Conservation (phyloP, 2,329 filamentous ascomycete genomes). For the Diaporthe sp. region DNA sequence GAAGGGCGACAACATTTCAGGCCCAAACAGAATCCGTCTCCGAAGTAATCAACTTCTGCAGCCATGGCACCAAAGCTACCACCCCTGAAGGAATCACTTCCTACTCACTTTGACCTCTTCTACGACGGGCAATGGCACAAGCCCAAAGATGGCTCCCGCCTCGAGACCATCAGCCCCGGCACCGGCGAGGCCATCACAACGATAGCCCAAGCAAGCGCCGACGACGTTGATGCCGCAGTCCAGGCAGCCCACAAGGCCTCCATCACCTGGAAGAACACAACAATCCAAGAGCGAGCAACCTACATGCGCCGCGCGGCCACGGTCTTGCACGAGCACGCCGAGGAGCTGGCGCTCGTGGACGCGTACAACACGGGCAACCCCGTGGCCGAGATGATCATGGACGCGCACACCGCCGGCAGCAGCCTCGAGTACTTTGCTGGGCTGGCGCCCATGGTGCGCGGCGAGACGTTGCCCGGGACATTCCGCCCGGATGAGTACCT, state of each 20-base stretch:
- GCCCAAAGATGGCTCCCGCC: conserved; percentile 1
- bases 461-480: conserved; percentile 70
- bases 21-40: neutral
- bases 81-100: neutral
- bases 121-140: neutral
- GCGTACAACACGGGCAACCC: conserved; percentile 41
- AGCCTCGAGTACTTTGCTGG: conserved; percentile 77
- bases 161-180: neutral
- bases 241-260: conserved; percentile 36
- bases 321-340: conserved; percentile 40
- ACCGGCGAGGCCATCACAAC: conserved; percentile 6
- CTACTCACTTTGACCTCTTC: conserved; percentile 14
- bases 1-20: neutral
- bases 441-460: conserved; percentile 77
- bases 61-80: conserved; percentile 3
- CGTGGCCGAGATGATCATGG: conserved; percentile 48
- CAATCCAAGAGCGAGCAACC: conserved; percentile 20
- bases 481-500: conserved; percentile 63
- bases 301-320: conserved; percentile 42
- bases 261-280: conserved; percentile 26
- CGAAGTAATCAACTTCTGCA: no score
- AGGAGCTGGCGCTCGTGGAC: conserved; percentile 45
- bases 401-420: conserved; percentile 79
- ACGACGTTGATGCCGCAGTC: conserved; percentile 40
- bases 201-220: neutral